phyloP scores from a whole-genome alignment of 75 land plant species.

The Ceratopteris richardii region DNA sequence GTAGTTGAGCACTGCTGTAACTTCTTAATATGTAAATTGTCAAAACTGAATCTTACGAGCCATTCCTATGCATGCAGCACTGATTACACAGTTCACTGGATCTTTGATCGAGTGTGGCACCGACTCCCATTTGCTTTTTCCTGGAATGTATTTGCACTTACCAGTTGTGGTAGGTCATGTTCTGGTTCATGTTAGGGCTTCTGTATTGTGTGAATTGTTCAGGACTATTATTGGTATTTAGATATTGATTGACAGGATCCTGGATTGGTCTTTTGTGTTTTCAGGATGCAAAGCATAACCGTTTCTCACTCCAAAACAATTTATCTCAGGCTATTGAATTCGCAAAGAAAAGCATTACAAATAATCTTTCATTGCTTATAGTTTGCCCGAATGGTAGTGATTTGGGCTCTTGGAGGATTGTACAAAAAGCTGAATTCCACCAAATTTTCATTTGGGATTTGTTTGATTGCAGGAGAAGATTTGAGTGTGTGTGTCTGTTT shows the following conservation, averaged over 20 bases:
- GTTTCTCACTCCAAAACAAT: conserved; percentile 51
- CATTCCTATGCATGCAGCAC: too few relatives aligned
- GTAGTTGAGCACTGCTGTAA: conserved; percentile 3
- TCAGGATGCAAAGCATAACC: conserved; percentile 77
- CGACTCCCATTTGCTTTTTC: conserved; percentile 11
- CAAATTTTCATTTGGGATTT: too few relatives aligned
- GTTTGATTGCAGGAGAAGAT: conserved; percentile 71
- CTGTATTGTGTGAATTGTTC: too few relatives aligned
- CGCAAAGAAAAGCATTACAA: conserved; percentile 49
- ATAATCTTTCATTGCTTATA: conserved; percentile 48
- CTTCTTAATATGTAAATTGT: too few relatives aligned
- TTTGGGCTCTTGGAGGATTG: too few relatives aligned
- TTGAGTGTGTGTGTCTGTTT: conserved; percentile 78
- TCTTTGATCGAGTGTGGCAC: conserved; percentile 52
- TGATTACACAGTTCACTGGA: too few relatives aligned
- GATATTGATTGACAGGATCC: not conserved
- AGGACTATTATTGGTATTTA: too few relatives aligned
- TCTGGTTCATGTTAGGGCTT: too few relatives aligned
- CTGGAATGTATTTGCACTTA: conserved; percentile 42
- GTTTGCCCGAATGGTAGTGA: conserved; percentile 82
- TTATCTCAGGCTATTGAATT: conserved; percentile 64
- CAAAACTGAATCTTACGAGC: too few relatives aligned
- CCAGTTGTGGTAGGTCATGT: conserved; percentile 37
- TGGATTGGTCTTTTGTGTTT: too few relatives aligned
- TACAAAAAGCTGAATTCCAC: too few relatives aligned